phyloP scores from a whole-genome alignment of 495 filamentous ascomycete genomes.

The Aspergillus egyptiacus region DNA sequence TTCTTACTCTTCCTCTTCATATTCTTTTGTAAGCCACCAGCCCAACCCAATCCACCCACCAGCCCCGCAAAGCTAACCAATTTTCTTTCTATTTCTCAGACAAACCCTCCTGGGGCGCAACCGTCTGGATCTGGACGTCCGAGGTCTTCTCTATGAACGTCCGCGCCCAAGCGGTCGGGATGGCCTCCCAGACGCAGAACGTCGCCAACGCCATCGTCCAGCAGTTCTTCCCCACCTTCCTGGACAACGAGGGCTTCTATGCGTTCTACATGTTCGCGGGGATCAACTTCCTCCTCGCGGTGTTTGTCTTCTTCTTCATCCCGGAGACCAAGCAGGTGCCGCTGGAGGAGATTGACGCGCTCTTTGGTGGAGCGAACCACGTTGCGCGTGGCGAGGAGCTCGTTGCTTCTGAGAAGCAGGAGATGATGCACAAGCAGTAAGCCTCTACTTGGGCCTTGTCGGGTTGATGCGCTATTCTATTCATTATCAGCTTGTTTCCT shows the following conservation, averaged over 20 bases:
- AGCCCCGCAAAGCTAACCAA: conserved; percentile 11
- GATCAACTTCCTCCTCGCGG: conserved; percentile 53
- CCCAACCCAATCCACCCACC: background rate
- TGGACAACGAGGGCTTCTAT: conserved; percentile 50
- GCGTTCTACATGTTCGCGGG: conserved; percentile 48
- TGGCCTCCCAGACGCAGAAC: conserved; percentile 61
- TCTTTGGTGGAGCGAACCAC: conserved; percentile 56
- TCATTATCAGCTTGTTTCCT: too few relatives aligned
- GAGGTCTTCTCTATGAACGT: conserved; percentile 65
- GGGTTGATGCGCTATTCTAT: too few relatives aligned
- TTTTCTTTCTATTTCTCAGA: conserved; percentile 30
- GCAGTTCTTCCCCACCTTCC: conserved; percentile 63
- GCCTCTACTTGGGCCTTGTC: too few relatives aligned
- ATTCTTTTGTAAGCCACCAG: conserved; percentile 58
- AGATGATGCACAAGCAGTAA: conserved; percentile 10
- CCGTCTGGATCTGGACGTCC: conserved; percentile 62
- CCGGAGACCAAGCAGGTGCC: conserved; percentile 67
- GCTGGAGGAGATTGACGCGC: conserved; percentile 58
- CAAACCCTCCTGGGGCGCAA: conserved; percentile 63
- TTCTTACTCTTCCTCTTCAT: conserved; percentile 60
- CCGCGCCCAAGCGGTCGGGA: conserved; percentile 60
- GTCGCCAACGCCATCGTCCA: conserved; percentile 60
- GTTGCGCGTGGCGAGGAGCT: conserved; percentile 47
- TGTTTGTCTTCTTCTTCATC: conserved; percentile 70
- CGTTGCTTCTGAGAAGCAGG: conserved; percentile 25